Evolutionary conservation across 306 rosid species (phyloP).

Genomic region (Ziziphus jujuba): DNA sequence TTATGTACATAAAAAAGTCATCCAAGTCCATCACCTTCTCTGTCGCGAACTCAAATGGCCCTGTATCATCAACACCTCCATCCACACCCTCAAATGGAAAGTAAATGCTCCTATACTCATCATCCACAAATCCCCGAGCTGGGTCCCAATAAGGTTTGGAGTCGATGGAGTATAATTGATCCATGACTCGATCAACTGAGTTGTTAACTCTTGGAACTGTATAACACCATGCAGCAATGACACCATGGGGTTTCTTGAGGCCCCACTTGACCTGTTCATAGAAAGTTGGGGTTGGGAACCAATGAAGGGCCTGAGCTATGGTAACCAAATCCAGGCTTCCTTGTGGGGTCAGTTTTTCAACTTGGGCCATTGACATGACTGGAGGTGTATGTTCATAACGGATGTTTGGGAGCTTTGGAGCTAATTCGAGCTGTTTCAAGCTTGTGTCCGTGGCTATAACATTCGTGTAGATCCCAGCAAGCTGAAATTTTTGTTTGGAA

Average conservation of each 20-base stretch:
- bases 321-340: constrained; percentile 65
- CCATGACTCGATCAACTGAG: constrained; percentile 35
- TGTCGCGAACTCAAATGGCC: constrained; percentile 59
- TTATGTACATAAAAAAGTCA: constrained; percentile 44
- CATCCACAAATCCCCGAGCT: constrained; percentile 44
- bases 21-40: constrained; percentile 56
- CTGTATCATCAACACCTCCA: constrained; percentile 61
- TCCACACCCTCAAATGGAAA: constrained; percentile 75
- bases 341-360: constrained; percentile 47
- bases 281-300: constrained; percentile 66
- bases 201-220: constrained; percentile 44
- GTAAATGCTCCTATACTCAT: constrained; percentile 48
- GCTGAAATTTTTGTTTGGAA: constrained; percentile 46
- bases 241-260: constrained; percentile 70
- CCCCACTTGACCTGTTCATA: constrained; percentile 53
- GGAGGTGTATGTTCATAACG: constrained; percentile 52
- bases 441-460: constrained; percentile 75
- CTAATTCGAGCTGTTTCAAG: constrained; percentile 51
- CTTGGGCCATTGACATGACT: constrained; percentile 45
- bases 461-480: constrained; percentile 52
- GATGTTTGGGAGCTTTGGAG: constrained; percentile 57
- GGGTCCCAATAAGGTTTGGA: constrained; percentile 55
- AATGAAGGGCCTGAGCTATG: constrained; percentile 75
- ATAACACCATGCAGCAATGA: constrained; percentile 81
- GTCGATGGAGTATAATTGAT: constrained; percentile 25